phyloP scores from a whole-genome alignment of 2,329 filamentous ascomycete species.

The Pyrenochaeta sp. region DNA sequence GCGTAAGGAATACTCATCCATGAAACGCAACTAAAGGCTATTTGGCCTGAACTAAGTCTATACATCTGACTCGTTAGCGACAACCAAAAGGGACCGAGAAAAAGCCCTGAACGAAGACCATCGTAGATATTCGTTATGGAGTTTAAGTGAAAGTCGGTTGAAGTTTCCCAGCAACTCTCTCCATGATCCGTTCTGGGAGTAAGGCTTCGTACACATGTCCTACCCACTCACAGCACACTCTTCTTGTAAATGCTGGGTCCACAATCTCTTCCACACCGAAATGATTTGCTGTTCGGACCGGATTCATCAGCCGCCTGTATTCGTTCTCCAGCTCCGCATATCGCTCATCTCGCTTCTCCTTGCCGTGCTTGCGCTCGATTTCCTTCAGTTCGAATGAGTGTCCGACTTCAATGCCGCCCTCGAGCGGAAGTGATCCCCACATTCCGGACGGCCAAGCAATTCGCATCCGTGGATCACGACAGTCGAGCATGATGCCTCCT shows the following conservation, averaged over 20 bases:
- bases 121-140: too few species aligned
- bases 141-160: conserved; percentile 42
- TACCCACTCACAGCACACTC: conserved; percentile 64
- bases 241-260: conserved; percentile 66
- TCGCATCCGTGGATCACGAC: conserved; percentile 66
- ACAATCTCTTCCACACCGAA: conserved; percentile 72
- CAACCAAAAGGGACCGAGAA: neutral
- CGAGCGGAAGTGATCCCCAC: conserved; percentile 68
- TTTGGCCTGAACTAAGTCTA: neutral
- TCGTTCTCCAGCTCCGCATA: conserved; percentile 67
- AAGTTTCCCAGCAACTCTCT: conserved; percentile 49
- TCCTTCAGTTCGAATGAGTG: conserved; percentile 67
- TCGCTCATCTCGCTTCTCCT: conserved; percentile 55
- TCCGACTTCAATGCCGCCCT: conserved; percentile 70
- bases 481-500: conserved; percentile 69
- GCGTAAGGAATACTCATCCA: neutral
- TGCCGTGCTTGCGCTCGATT: conserved; percentile 59
- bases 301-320: conserved; percentile 69
- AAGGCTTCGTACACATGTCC: conserved; percentile 63
- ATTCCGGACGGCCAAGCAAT: conserved; percentile 70
- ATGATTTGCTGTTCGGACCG: conserved; percentile 68
- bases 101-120: too few species aligned
- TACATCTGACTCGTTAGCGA: neutral
- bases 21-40: neutral
- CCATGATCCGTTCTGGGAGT: conserved; percentile 58